Percentiles rank a stretch among this genome's conserved stretches.
These are phyloP conservation scores for Pseudocercospora musae DNA, from an alignment of 2,329 filamentous ascomycete species.

Conservation along the genomic window DNA sequence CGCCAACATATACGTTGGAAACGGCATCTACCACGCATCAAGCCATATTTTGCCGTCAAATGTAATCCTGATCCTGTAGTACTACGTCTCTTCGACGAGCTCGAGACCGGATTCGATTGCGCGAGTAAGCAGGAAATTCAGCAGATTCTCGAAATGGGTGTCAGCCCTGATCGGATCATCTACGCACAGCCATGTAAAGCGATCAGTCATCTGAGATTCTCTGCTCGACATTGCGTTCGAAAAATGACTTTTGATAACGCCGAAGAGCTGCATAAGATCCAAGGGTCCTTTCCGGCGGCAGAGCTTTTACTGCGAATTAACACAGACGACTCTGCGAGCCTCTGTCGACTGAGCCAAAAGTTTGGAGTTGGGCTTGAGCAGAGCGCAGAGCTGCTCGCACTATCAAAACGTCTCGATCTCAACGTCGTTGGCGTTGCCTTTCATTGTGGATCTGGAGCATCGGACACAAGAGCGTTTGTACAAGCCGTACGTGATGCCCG, in stretches of 20 bases:
- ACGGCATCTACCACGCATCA: conserved; percentile 84
- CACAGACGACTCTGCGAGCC: conserved; percentile 90
- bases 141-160: conserved; percentile 76
- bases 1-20: conserved; percentile 99
- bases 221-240: conserved; percentile 77
- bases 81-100: conserved; percentile 76
- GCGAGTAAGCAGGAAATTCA: conserved; percentile 98
- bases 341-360: conserved; percentile 95
- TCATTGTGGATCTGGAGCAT: conserved; percentile 94
- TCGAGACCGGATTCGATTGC: conserved; percentile 96
- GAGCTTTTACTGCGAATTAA: conserved; percentile 92
- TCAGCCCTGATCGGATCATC: conserved; percentile 88
- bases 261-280: conserved; percentile 97
- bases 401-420: conserved; percentile 78
- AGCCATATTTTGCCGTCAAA: conserved; percentile 98
- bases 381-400: conserved; percentile 69
- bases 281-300: conserved; percentile 81
- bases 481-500: conserved; percentile 90
- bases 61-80: conserved; percentile 95
- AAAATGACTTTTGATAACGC: conserved; percentile 99
- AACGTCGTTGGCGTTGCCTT: conserved; percentile 96
- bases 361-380: conserved; percentile 88
- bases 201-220: conserved; percentile 92
- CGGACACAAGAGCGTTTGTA: conserved; percentile 82
- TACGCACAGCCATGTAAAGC: conserved; percentile 99